Conservation (phyloP, 768 basidiomycete species). For the Hysterangium stoloniferum region DNA sequence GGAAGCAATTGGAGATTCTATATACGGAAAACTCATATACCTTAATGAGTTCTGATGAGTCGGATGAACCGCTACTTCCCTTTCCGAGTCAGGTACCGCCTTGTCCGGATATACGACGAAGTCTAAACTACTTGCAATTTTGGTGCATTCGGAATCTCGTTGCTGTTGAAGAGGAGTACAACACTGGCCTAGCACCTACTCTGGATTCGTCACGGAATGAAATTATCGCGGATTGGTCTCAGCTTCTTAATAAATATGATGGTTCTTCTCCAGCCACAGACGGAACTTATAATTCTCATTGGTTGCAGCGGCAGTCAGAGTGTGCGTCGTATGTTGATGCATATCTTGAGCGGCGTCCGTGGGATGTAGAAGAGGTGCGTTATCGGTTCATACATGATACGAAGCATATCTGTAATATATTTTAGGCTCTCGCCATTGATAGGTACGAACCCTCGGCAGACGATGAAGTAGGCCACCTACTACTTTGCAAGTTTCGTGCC, state of each 20-base stretch:
- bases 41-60: conserved; percentile 20
- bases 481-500: conserved; percentile 1
- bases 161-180: no score
- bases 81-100: conserved; percentile 25
- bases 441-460: conserved; percentile 34
- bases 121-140: conserved; percentile 58
- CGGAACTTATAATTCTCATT: neutral
- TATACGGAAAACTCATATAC: conserved; percentile 34
- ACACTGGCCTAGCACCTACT: neutral
- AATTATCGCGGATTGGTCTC: conserved; percentile 2
- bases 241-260: neutral
- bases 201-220: neutral
- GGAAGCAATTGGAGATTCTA: conserved; percentile 34
- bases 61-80: conserved; percentile 29
- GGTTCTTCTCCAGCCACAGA: neutral
- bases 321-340: conserved; percentile 50
- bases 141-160: conserved; percentile 20
- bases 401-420: conserved; percentile 5
- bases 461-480: conserved; percentile 47
- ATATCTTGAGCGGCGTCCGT: conserved; percentile 31
- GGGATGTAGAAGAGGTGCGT: conserved; percentile 36
- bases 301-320: conserved; percentile 27
- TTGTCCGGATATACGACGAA: conserved; percentile 53
- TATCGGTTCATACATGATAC: conserved; percentile 4
- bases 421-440: conserved; percentile 24